Evolutionary conservation across 768 basidiomycete genomes (phyloP), one percentile per base, ranked within the genome.

Genomic region (Lactifluus pinguis): DNA sequence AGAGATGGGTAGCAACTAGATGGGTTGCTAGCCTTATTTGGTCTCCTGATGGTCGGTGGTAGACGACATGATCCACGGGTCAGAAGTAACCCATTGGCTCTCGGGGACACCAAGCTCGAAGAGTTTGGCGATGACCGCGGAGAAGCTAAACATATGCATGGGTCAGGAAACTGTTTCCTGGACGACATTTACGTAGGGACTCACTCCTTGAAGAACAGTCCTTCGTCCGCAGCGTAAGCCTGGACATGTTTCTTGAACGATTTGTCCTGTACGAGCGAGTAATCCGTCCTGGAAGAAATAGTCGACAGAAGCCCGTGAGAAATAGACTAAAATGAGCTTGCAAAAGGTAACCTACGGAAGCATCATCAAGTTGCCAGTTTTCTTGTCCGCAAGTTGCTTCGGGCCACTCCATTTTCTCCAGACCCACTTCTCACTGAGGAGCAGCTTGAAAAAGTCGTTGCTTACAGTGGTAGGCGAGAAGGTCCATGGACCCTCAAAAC

Each of bases 351-450:
- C 87, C 58, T 72, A 92, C 86, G 93, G 93, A 49, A 98, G 76
- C 95, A 98, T 98, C 95, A 98, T 98, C 54, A 98, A 77, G 29
- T 83, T 73, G 68, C 81, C 81, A 45, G 93, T 94, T 75, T 82
- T 84, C 82, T 92, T 94, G 76, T 98, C 95, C 74, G 89, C 85
- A 59, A 87, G 85, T 76, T 97, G 95, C 77, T 92, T 93, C 21
- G 94, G 92, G 55, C 92, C 95, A 63, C 76, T 75, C 93, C 95
- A 98, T 74, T 94, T 95, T 76, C 81, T 88, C 94, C 94, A 95
- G n/a, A 84, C 79, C 89, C 90, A 89, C 83, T 84, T 91, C 79
- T 97, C 93, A 67, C 85, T 80, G 68, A 92, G 83, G 60, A 99
- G 79, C 30, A 98, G 82, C 68, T 84, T 85, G 83, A 76, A 94